Conservation (phyloP, 2,329 filamentous ascomycete species). For the Fusarium tupiense region DNA sequence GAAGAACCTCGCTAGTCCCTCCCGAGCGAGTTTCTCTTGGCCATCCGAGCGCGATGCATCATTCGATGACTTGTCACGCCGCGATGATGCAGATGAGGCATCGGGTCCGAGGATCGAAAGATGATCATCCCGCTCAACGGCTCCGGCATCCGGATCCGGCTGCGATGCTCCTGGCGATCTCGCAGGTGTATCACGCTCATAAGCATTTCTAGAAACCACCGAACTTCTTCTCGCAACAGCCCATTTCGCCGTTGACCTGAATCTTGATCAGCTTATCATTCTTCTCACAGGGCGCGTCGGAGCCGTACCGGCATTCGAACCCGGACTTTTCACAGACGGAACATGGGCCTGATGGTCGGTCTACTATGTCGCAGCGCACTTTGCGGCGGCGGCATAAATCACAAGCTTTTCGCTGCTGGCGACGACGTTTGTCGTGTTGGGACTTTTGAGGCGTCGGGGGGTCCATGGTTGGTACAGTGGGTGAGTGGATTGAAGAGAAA, state of each 20-base stretch:
- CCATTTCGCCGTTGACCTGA: slow-evolving; percentile 40
- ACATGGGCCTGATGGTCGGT: slow-evolving; percentile 26
- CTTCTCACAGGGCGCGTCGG: neutral
- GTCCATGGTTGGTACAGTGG: slow-evolving; percentile 8
- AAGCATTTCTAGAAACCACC: slow-evolving; percentile 2
- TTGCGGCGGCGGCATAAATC: slow-evolving; percentile 41
- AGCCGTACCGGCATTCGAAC: slow-evolving; percentile 40
- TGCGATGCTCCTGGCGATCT: slow-evolving; percentile 6
- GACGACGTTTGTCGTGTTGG: slow-evolving; percentile 40
- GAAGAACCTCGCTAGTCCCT: slow-evolving; percentile 39
- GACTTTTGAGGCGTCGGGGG: neutral
- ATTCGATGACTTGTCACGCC: neutral
- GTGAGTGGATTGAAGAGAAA: slow-evolving; percentile 17
- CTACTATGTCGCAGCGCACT: slow-evolving; percentile 39
- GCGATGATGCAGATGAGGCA: neutral
- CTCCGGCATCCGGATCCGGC: slow-evolving; percentile 22
- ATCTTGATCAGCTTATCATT: neutral
- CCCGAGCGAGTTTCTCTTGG: slow-evolving; percentile 38
- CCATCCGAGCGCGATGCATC: slow-evolving; percentile 14
- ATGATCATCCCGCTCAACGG: slow-evolving; percentile 5
- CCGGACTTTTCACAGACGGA: slow-evolving; percentile 41
- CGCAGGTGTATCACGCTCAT: neutral
- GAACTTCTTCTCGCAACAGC: slow-evolving; percentile 27
- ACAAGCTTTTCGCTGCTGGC: slow-evolving; percentile 42
- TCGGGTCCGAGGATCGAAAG: slow-evolving; percentile 11